Conservation (phyloP, 1,284 basidiomycete genomes). For the Vanrija humicola region DNA sequence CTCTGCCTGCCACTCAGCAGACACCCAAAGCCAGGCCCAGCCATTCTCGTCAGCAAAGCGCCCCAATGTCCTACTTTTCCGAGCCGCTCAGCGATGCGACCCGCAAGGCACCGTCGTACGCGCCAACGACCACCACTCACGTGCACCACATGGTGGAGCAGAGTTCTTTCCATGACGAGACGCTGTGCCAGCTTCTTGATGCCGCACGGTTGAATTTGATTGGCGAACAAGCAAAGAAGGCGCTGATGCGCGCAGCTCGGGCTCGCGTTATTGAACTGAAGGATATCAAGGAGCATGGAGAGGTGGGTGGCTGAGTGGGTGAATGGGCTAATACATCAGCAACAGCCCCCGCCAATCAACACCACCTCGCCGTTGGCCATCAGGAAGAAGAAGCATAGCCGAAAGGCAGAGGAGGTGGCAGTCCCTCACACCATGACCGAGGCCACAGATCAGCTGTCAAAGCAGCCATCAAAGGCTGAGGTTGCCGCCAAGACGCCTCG, state of each 20-base stretch:
- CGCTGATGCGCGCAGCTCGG: conserved; percentile 41
- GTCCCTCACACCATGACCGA: too few species aligned
- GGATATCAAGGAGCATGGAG: conserved; percentile 26
- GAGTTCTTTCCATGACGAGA: conserved; percentile 46
- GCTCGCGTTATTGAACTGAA: conserved; percentile 44
- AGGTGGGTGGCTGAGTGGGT: conserved; percentile 6
- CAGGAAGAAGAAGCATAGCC: background rate
- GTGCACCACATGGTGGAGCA: conserved; percentile 36
- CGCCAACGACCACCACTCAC: conserved; percentile 35
- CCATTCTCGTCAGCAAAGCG: too few species aligned
- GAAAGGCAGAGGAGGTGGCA: too few species aligned
- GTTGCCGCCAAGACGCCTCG: background rate
- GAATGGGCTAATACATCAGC: background rate
- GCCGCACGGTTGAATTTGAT: conserved; percentile 42
- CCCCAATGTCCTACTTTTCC: background rate
- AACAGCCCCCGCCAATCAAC: background rate
- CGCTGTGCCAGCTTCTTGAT: conserved; percentile 45
- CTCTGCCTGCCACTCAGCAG: too few species aligned
- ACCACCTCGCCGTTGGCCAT: conserved; percentile 11
- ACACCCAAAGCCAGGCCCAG: too few species aligned
- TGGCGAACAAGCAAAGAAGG: conserved; percentile 45
- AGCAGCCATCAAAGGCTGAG: background rate
- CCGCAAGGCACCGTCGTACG: background rate
- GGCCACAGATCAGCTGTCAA: too few species aligned
- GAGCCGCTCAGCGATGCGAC: background rate